phyloP scores from a whole-genome alignment of 768 basidiomycete genomes.

The Dioszegia hungarica region DNA sequence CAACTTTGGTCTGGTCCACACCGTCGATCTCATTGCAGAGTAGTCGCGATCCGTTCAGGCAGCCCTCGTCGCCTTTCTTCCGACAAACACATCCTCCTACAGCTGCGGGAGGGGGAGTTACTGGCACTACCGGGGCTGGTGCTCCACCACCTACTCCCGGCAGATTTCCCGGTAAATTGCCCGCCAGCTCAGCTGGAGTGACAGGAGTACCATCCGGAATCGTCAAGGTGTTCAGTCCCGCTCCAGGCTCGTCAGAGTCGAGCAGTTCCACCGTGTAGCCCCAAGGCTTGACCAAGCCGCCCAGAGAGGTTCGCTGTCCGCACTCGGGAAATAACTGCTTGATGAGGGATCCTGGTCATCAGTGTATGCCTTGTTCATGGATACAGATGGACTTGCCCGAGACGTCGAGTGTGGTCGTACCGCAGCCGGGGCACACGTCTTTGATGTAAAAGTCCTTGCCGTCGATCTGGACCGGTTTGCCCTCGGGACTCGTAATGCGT shows the following conservation, averaged over 20 bases:
- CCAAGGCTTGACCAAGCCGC: neutral
- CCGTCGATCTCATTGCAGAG: neutral
- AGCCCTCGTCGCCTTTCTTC: neutral
- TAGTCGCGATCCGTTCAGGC: neutral
- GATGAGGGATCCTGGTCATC: neutral
- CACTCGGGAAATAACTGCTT: neutral
- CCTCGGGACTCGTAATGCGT: neutral
- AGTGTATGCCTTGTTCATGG: too few relatives aligned
- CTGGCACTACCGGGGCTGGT: neutral
- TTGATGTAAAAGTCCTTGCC: constrained; percentile 3
- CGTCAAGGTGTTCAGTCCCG: neutral
- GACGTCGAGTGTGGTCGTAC: neutral
- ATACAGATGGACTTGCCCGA: too few relatives aligned
- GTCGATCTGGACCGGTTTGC: neutral
- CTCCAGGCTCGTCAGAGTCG: neutral
- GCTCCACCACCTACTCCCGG: neutral
- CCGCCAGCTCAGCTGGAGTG: too few relatives aligned
- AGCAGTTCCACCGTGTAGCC: constrained; percentile 1
- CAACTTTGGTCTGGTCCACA: neutral
- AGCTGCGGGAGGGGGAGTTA: too few relatives aligned
- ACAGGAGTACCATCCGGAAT: neutral
- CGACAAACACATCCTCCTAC: neutral
- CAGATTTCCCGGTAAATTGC: too few relatives aligned
- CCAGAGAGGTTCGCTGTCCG: neutral
- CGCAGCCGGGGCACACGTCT: neutral